Evolutionary conservation across 306 rosid species (phyloP).

Genomic region (Corylus heterophylla): DNA sequence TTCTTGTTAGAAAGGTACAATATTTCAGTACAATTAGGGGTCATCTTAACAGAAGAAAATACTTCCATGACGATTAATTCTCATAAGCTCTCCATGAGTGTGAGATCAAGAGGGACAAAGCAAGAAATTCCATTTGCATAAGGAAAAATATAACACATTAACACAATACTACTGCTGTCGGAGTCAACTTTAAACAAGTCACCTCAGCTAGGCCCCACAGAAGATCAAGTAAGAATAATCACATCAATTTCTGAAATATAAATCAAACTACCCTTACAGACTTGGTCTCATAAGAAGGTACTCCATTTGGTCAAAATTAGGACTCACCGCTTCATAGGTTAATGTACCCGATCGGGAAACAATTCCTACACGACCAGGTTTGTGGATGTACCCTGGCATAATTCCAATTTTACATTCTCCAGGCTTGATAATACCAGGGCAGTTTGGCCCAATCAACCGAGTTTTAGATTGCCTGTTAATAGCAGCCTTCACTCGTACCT

Average conservation of each 20-base stretch:
- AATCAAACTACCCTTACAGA: constrained; percentile 15
- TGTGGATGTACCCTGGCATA: constrained; percentile 98
- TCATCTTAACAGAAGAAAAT: not conserved
- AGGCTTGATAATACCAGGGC: constrained; percentile 99
- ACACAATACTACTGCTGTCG: not conserved
- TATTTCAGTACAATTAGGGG: not conserved
- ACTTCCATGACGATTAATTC: not conserved
- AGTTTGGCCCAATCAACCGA: constrained; percentile 93
- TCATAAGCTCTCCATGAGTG: not conserved
- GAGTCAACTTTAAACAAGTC: not conserved
- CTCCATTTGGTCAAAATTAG: constrained; percentile 10
- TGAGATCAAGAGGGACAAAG: not conserved
- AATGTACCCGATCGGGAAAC: constrained; percentile 99
- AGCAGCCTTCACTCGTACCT: constrained; percentile 97
- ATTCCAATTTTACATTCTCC: constrained; percentile 99
- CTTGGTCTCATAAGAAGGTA: not conserved
- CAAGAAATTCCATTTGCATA: not conserved
- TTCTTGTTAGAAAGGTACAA: not conserved
- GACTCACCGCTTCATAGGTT: constrained; percentile 97
- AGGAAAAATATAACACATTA: not conserved
- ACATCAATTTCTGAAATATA: not conserved
- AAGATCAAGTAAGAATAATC: not conserved
- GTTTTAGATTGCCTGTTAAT: constrained; percentile 85
- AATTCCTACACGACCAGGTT: constrained; percentile 96
- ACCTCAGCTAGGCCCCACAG: not conserved